These are phyloP conservation scores for Neofusicoccum ribis DNA, from an alignment of 2,329 filamentous ascomycete species.

Conservation along the genomic window DNA sequence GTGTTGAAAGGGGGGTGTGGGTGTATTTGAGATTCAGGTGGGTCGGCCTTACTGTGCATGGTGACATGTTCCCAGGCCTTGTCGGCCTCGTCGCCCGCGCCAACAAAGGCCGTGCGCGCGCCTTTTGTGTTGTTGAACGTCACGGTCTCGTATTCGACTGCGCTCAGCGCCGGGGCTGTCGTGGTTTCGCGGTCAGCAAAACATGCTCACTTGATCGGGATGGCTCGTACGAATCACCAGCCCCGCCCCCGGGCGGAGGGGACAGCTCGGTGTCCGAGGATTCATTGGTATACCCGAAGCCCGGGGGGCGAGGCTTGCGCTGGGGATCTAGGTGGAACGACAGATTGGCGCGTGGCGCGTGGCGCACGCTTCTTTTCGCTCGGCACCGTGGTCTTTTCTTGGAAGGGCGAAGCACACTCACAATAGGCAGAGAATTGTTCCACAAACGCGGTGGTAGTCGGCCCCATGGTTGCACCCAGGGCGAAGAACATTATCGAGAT, in stretches of 20 bases:
- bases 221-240: not conserved
- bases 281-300: no score
- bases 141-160: slow-evolving; percentile 3
- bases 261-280: no score
- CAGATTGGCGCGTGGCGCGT: no score
- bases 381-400: no score
- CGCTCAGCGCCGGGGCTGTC: slow-evolving; percentile 10
- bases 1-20: not conserved
- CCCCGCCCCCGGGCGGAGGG: no score
- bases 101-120: slow-evolving; percentile 48
- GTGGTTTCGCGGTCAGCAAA: not conserved
- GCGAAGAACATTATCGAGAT: slow-evolving; percentile 13
- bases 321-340: no score
- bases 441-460: not conserved
- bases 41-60: slow-evolving; percentile 36
- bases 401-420: not conserved
- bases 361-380: no score
- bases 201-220: not conserved
- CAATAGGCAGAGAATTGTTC: slow-evolving; percentile 10
- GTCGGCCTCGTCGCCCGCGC: slow-evolving; percentile 58
- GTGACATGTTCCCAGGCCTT: slow-evolving; percentile 59
- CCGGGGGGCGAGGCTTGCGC: no score
- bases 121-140: slow-evolving; percentile 13
- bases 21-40: not conserved
- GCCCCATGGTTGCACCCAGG: slow-evolving; percentile 3